Base-by-base conservation (phyloP, 192 early-diverging fungal genomes). In the Backusella circina region DNA sequence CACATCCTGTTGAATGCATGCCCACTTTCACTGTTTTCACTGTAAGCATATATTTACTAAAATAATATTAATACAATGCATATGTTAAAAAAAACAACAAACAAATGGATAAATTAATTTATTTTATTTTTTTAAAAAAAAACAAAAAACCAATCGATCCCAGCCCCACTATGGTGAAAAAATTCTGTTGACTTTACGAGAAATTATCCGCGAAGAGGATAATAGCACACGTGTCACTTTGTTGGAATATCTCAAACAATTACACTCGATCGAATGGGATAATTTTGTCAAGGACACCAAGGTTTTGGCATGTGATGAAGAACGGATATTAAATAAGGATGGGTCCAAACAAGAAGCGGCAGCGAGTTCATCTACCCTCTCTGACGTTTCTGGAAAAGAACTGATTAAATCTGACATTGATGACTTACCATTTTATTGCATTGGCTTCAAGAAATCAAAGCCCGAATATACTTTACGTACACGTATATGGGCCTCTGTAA, bases 241-340 rank as follows among this genome's bases (percentile, higher is more conserved):
- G 50, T 84, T 95, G 23, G 94, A 95, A 82, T 95, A 94, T 57
- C 77, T 93, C 32, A 93, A 95, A 80, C 92, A 92, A 16, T 82
- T 93, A 61, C 91, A 94, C 73, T 82, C 91, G 0, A 86, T 89
- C 26, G 94, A 96, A 78, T 96, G 94, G 94, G 93, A 94, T 67
- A 96, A 96, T 83, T 96, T 95, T 86, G 94, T 94, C 57, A 90
- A 92, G 78, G 94, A 95, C 67, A 93, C 91, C 72, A 94, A 93
- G 85, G 89, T 91, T 16, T 66, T 94, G 77, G 93, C 88, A 15
- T 89, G 92, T 72, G 93, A 94, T 41, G 80, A 80, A 35, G 35
- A 47, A n/a, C 51, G 50, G 31, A 77, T 75, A 1, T 72, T 82
- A 64, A 84, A 80, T 73, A 79, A 75, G 51, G 36, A 23, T 33